phyloP scores from a whole-genome alignment of 768 basidiomycete species.

The Pleurotus giganteus region DNA sequence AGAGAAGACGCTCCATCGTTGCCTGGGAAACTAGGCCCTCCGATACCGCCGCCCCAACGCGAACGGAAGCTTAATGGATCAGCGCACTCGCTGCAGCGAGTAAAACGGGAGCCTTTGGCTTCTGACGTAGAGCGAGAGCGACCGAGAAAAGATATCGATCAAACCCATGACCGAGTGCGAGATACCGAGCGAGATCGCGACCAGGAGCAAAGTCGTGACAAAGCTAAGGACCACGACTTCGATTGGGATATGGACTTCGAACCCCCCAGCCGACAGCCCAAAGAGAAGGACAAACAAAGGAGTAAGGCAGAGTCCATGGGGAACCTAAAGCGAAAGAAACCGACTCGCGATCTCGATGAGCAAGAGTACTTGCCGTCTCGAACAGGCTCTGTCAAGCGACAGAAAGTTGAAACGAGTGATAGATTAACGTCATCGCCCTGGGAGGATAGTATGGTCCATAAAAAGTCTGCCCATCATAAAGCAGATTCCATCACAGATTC shows the following conservation, averaged over 20 bases:
- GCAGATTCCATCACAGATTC: constrained; percentile 17
- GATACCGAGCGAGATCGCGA: constrained; percentile 17
- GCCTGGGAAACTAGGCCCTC: constrained; percentile 31
- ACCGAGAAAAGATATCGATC: constrained; percentile 11
- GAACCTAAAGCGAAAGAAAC: constrained; percentile 40
- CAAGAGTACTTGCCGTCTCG: constrained; percentile 19
- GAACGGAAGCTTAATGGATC: constrained; percentile 20
- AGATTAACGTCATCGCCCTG: constrained; percentile 11
- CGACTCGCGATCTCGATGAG: constrained; percentile 27
- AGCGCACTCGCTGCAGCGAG: constrained; percentile 13
- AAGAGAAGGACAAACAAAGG: constrained; percentile 1
- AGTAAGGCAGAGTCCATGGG: background rate
- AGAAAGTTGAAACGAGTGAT: constrained; percentile 36
- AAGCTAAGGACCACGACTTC: no score
- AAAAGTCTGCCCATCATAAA: constrained; percentile 34
- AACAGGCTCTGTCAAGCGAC: constrained; percentile 34
- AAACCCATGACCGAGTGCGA: constrained; percentile 8
- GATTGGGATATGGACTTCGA: constrained; percentile 11
- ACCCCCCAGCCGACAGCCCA: background rate
- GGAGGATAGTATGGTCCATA: constrained; percentile 10
- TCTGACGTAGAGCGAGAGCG: constrained; percentile 19
- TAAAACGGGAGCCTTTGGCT: constrained; percentile 15
- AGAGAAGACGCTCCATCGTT: constrained; percentile 27
- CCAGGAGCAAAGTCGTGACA: no score
- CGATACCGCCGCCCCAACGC: constrained; percentile 21